A percentile compares a stretch with the other conserved stretches of the same genome.
Conservation (phyloP, 2,329 filamentous ascomycete species). For the Aspergillus quadricinctus region DNA sequence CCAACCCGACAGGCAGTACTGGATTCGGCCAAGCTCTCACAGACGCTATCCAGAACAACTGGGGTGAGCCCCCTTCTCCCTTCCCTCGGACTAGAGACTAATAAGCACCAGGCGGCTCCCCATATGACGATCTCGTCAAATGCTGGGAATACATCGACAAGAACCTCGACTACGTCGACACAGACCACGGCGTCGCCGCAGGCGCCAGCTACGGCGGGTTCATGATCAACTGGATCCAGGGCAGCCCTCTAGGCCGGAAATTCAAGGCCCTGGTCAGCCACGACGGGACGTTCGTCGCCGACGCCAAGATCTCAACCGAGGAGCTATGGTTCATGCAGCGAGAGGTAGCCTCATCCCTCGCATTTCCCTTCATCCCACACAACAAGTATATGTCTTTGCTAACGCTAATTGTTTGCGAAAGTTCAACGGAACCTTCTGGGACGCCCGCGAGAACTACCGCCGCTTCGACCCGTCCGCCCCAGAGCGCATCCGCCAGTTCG, state of each 20-base stretch:
- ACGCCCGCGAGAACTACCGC: conserved; percentile 58
- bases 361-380: no score
- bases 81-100: background rate
- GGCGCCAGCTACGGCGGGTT: conserved; percentile 42
- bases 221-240: conserved; percentile 78
- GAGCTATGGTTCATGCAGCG: conserved; percentile 51
- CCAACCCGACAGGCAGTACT: conserved; percentile 79
- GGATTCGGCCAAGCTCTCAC: conserved; percentile 75
- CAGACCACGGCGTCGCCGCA: conserved; percentile 35
- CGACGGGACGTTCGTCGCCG: conserved; percentile 72
- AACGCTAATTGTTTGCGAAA: conserved; percentile 9
- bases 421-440: conserved; percentile 49
- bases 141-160: conserved; percentile 66
- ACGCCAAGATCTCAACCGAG: conserved; percentile 47
- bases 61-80: conserved; percentile 53
- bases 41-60: conserved; percentile 72
- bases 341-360: no score
- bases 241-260: conserved; percentile 72
- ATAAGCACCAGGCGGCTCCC: conserved; percentile 35
- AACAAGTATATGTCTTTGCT: no score
- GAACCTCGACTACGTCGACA: conserved; percentile 37
- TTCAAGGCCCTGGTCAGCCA: conserved; percentile 88
- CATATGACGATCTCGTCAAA: conserved; percentile 76
- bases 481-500: conserved; percentile 61
- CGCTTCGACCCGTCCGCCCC: conserved; percentile 63